Conservation (phyloP, 495 filamentous ascomycete species). For the Venustampulla echinocandica region DNA sequence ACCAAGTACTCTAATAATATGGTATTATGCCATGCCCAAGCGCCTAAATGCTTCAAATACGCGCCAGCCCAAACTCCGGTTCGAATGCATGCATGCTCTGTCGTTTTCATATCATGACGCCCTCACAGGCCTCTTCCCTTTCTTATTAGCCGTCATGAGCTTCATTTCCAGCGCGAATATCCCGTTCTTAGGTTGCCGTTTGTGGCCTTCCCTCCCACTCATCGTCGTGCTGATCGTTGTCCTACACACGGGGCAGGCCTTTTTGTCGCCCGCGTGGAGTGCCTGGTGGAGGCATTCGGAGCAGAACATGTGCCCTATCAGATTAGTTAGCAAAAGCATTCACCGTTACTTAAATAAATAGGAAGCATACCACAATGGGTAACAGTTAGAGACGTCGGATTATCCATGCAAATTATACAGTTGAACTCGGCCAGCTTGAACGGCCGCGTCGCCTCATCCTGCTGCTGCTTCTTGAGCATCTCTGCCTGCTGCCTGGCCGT, state of each 20-base stretch:
- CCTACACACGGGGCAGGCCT: constrained; percentile 45
- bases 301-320: constrained; percentile 75
- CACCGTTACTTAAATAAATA: neutral
- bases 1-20: too few species aligned
- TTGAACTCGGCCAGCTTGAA: constrained; percentile 48
- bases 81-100: too few species aligned
- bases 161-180: constrained; percentile 55
- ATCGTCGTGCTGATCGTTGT: constrained; percentile 44
- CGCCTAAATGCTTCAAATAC: too few species aligned
- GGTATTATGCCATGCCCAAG: too few species aligned
- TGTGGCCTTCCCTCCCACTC: constrained; percentile 27
- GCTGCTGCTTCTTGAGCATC: constrained; percentile 38
- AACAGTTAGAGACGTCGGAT: constrained; percentile 59
- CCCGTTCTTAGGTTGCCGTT: constrained; percentile 34
- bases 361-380: constrained; percentile 70
- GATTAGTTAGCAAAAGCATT: neutral
- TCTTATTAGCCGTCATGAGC: constrained; percentile 40
- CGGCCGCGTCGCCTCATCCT: constrained; percentile 41
- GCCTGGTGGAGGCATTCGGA: constrained; percentile 70
- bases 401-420: constrained; percentile 85
- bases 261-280: constrained; percentile 49
- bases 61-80: too few species aligned
- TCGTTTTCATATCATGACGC: too few species aligned
- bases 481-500: constrained; percentile 36
- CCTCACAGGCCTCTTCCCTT: constrained; percentile 34